phyloP scores from a whole-genome alignment of 352 stramenopile genomes.

The Globisporangium nunn region DNA sequence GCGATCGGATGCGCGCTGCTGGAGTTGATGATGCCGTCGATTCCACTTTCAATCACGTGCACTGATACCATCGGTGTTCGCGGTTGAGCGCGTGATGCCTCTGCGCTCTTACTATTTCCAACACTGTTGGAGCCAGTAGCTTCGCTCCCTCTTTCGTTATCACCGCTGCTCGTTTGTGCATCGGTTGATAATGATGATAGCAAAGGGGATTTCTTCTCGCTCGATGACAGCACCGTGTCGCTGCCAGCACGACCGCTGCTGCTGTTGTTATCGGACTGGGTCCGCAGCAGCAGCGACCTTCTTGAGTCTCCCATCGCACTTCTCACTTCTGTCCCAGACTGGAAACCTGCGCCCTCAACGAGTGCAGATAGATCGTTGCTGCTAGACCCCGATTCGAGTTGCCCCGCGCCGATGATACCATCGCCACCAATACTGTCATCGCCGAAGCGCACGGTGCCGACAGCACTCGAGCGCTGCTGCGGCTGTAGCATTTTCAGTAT shows the following conservation, averaged over 20 bases:
- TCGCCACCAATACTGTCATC: conserved; percentile 1
- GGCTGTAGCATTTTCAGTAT: conserved; percentile 3
- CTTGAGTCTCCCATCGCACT: neutral
- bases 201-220: neutral
- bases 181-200: neutral
- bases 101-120: neutral
- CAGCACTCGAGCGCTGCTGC: conserved; percentile 20
- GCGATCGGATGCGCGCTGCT: neutral
- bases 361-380: neutral
- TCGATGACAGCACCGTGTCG: neutral
- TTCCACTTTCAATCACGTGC: conserved; percentile 12
- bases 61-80: conserved; percentile 1
- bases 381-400: neutral
- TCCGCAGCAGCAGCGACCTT: neutral
- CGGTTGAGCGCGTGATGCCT: neutral
- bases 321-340: neutral
- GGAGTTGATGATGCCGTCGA: conserved; percentile 11
- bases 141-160: neutral
- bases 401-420: neutral
- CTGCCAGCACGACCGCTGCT: neutral
- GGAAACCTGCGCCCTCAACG: neutral
- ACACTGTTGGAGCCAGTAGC: neutral
- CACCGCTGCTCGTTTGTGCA: neutral
- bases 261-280: neutral
- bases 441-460: conserved; percentile 21